Conservation (phyloP, 1,139 yeast genomes). For the Casaregolazyma suthepensis region DNA sequence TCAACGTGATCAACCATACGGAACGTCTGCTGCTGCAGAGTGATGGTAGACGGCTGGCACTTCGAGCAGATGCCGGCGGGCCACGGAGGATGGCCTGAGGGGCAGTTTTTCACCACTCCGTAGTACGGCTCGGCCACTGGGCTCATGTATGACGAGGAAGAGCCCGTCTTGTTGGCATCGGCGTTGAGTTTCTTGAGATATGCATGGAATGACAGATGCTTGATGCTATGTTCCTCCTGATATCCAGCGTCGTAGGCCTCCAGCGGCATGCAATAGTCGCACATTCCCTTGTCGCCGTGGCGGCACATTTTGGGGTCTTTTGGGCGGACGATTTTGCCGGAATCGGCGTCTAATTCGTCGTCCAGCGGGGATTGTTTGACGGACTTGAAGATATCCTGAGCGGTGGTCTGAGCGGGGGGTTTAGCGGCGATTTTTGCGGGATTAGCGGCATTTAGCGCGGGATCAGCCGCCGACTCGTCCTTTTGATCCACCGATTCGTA, state of each 20-base stretch:
- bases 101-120: constrained; percentile 57
- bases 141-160: constrained; percentile 65
- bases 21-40: constrained; percentile 81
- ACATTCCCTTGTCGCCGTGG: constrained; percentile 94
- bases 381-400: constrained; percentile 6
- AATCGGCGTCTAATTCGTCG: constrained; percentile 53
- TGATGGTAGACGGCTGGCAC: constrained; percentile 94
- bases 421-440: too few relatives aligned
- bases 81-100: constrained; percentile 84
- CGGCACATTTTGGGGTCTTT: constrained; percentile 59
- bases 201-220: constrained; percentile 86
- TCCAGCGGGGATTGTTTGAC: constrained; percentile 51
- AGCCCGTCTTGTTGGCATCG: constrained; percentile 57
- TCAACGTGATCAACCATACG: constrained; percentile 98
- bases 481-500: constrained; percentile 34
- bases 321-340: constrained; percentile 67
- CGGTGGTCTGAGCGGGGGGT: constrained; percentile 1
- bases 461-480: constrained; percentile 8
- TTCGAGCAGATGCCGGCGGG: constrained; percentile 94
- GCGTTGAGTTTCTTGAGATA: constrained; percentile 69
- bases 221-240: constrained; percentile 68
- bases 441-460: background rate
- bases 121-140: constrained; percentile 74
- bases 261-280: constrained; percentile 92
- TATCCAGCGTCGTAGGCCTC: constrained; percentile 91